Evolutionary conservation across 352 stramenopile genomes (phyloP).

Genomic region (Phytophthora multivora): DNA sequence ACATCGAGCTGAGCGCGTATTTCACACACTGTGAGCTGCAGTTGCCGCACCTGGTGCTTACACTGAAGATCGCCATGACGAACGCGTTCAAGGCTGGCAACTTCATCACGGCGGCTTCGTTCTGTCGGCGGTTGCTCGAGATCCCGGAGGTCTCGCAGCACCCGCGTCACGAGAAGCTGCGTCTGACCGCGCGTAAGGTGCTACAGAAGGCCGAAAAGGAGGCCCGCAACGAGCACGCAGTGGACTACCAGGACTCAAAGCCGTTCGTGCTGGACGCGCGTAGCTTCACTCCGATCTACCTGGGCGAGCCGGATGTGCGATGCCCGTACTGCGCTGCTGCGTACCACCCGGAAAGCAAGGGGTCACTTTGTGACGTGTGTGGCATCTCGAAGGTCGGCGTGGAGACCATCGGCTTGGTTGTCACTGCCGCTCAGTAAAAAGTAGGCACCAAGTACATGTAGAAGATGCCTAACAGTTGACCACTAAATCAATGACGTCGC

Average conservation of each 20-base stretch:
- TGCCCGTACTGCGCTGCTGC: conserved; percentile 96
- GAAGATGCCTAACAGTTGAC: not conserved
- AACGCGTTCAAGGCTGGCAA: conserved; percentile 99
- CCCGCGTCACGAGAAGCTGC: conserved; percentile 93
- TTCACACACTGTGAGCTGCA: conserved; percentile 99
- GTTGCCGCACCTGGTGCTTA: conserved; percentile 97
- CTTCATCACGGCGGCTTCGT: conserved; percentile 98
- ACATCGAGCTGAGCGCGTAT: conserved; percentile 98
- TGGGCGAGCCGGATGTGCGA: conserved; percentile 85
- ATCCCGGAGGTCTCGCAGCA: conserved; percentile 95
- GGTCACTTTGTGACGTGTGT: conserved; percentile 93
- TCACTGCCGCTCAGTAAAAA: conserved; percentile 61
- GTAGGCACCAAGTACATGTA: conserved; percentile 1
- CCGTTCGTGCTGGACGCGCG: conserved; percentile 96
- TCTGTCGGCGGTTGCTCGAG: conserved; percentile 98
- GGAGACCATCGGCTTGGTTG: conserved; percentile 96
- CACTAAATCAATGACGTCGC: conserved; percentile 22
- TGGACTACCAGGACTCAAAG: conserved; percentile 98
- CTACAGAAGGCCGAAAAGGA: conserved; percentile 99
- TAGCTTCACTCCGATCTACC: conserved; percentile 96
- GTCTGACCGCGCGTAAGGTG: conserved; percentile 96
- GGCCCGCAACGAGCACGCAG: conserved; percentile 96
- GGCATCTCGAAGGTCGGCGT: conserved; percentile 93
- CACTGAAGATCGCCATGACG: conserved; percentile 99
- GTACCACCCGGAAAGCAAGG: conserved; percentile 90